Base-by-base conservation (phyloP, 2,329 filamentous ascomycete genomes). In the Diaporthe citrichinensis region DNA sequence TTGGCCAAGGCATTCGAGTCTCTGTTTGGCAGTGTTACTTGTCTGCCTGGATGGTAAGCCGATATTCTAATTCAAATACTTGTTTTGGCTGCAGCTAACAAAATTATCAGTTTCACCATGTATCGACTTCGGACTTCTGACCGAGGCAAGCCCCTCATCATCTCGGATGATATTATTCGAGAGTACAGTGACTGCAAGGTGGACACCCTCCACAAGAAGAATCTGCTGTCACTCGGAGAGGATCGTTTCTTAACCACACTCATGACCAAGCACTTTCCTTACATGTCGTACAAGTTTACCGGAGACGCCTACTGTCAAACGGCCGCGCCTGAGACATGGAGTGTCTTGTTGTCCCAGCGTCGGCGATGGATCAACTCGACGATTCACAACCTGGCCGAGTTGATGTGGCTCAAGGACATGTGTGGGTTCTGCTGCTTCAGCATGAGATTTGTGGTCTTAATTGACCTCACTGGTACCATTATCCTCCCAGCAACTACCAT, bases 291-390 rank as follows among this genome's bases (percentile, higher is more conserved):
- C 90, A 99, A 98, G 85, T 99, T 98, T 84, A 90, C 98, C 71
- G 92, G 96, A 0, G 95, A 98, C 84, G 97, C 97, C 10, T 97
- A 95, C 84, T 97, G 96, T 79, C 93, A 94, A 81, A 99, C 97
- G 2, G 96, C 96, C 58, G 97, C 97, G 0, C 97, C 97, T 2
- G 95, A 98, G 81, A 94, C 94, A 34, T 99, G 96, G 95, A 94
- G 93, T 81, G 95, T 99, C 80, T 87, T 99, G 80, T 89, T 99
- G 44, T 99, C 97, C n/a, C 97, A 99, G 84, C 93, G 97, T 89
- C 95, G 97, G 88, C 94, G 97, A 83, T 99, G 97, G 97, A 99
- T 99, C 85, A 99, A 99, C 87, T 98, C 97, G 1, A 99, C 97
- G 14, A 94, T 99, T 77, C 97, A 99, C 89, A 99, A 99, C 83